A percentile compares a stretch with the other conserved stretches of the same genome.
Conservation (phyloP, 176 grass and related monocot genomes). For the Oropetium thomaeum region DNA sequence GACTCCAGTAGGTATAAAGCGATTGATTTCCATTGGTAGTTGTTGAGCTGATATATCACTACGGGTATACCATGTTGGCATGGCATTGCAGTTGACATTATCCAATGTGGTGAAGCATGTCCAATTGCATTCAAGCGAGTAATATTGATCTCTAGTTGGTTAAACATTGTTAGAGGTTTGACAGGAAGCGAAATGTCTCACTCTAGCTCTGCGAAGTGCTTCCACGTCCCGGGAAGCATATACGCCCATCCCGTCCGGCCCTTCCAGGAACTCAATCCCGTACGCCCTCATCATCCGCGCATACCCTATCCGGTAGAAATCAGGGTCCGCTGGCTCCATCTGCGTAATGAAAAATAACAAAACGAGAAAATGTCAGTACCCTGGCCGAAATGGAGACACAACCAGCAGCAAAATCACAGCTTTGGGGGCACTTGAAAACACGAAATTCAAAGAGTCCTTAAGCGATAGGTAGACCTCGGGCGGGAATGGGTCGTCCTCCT, state of each 20-base stretch:
- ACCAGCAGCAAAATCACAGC: not conserved
- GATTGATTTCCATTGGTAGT: too few species aligned
- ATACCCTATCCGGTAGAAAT: slow-evolving; percentile 92
- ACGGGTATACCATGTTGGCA: not conserved
- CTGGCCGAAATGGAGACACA: not conserved
- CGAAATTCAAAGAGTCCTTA: not conserved
- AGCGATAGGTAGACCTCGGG: slow-evolving; percentile 13
- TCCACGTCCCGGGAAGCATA: slow-evolving; percentile 83
- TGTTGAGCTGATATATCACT: not conserved
- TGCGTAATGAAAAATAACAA: slow-evolving; percentile 19
- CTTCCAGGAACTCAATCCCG: slow-evolving; percentile 88
- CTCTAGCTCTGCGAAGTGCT: slow-evolving; percentile 74
- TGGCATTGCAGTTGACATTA: not conserved
- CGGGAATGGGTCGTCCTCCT: slow-evolving; percentile 43
- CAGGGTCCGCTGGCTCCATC: slow-evolving; percentile 82
- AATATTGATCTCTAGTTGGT: not conserved
- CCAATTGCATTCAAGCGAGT: not conserved
- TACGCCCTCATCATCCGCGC: slow-evolving; percentile 78
- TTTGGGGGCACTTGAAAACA: not conserved
- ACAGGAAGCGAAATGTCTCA: slow-evolving; percentile 23
- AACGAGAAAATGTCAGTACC: not conserved
- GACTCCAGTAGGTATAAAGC: too few species aligned
- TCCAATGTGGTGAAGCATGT: not conserved
- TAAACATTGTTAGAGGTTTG: not conserved
- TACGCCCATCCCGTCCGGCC: slow-evolving; percentile 78